Percentiles rank a stretch among this genome's conserved stretches.
These are phyloP conservation scores for Cornus suecica DNA, from an alignment of 148 eudicot species.

Conservation along the genomic window DNA sequence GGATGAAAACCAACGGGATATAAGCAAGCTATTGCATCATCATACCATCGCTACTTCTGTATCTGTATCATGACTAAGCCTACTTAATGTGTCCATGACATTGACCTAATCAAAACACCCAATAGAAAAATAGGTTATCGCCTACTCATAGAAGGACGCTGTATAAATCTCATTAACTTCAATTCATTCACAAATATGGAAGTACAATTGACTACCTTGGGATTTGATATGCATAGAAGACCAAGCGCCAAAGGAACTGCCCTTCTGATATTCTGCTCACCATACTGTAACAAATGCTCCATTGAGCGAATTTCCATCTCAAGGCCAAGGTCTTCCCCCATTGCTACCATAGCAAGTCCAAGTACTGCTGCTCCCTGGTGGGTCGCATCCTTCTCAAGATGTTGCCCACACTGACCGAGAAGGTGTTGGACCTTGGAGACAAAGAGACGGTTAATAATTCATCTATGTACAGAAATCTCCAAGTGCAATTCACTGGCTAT, in stretches of 20 bases:
- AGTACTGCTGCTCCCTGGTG: constrained; percentile 97
- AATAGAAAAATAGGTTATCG: constrained; percentile 6
- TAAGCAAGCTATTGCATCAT: background rate
- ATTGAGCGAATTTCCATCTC: constrained; percentile 95
- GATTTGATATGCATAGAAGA: constrained; percentile 88
- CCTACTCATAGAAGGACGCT: background rate
- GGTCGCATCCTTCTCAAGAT: constrained; percentile 85
- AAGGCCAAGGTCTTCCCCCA: constrained; percentile 92
- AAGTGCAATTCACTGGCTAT: constrained; percentile 8
- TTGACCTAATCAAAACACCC: constrained; percentile 54
- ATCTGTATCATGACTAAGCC: constrained; percentile 95
- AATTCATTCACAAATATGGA: background rate
- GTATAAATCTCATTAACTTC: background rate
- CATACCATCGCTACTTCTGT: constrained; percentile 88
- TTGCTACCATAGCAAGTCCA: constrained; percentile 95
- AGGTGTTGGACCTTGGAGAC: constrained; percentile 75
- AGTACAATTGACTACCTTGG: constrained; percentile 44
- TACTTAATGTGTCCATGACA: constrained; percentile 95
- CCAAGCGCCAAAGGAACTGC: constrained; percentile 97
- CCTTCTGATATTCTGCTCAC: constrained; percentile 86
- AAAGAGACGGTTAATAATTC: background rate
- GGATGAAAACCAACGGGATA: background rate
- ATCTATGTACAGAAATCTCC: constrained; percentile 1
- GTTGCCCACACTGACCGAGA: constrained; percentile 90
- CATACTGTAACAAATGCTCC: constrained; percentile 95